Conservation (phyloP, 345 rosid species). For the Mercurialis annua region DNA sequence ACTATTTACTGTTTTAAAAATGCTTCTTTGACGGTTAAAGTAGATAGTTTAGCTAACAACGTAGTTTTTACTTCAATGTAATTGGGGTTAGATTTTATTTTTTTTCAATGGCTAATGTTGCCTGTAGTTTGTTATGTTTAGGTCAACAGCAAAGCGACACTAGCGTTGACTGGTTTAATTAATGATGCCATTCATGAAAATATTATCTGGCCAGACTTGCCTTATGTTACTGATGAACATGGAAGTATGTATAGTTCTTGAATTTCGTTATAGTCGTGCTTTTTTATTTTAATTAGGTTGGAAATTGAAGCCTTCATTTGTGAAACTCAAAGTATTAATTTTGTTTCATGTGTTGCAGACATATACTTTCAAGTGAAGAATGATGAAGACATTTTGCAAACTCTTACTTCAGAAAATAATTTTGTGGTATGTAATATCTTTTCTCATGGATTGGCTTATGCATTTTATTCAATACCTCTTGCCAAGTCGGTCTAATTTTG, state of each 20-base stretch:
- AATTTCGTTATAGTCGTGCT: conserved; percentile 4
- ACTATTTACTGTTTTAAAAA: neutral
- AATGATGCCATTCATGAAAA: conserved; percentile 68
- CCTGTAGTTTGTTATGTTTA: conserved; percentile 58
- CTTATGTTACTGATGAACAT: conserved; percentile 72
- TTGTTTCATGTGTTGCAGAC: conserved; percentile 46
- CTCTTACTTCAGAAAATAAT: conserved; percentile 58
- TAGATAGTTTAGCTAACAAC: too few species aligned
- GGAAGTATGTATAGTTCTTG: conserved; percentile 60
- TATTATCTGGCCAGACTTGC: conserved; percentile 80
- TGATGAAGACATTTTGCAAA: conserved; percentile 73
- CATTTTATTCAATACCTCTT: neutral
- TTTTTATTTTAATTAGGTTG: neutral
- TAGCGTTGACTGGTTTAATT: conserved; percentile 60
- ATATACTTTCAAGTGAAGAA: conserved; percentile 77
- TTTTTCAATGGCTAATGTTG: conserved; percentile 43
- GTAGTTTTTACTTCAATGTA: too few species aligned
- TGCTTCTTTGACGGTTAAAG: neutral
- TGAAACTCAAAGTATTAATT: conserved; percentile 15
- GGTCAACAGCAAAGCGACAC: conserved; percentile 82
- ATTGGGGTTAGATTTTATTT: too few species aligned
- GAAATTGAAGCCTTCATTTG: neutral
- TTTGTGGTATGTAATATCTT: conserved; percentile 61
- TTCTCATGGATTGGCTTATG: conserved; percentile 4
- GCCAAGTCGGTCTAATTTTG: neutral